A percentile compares a stretch with the other conserved stretches of the same genome.
Conservation (phyloP, 345 rosid species). For the Erysimum cheiranthoides region DNA sequence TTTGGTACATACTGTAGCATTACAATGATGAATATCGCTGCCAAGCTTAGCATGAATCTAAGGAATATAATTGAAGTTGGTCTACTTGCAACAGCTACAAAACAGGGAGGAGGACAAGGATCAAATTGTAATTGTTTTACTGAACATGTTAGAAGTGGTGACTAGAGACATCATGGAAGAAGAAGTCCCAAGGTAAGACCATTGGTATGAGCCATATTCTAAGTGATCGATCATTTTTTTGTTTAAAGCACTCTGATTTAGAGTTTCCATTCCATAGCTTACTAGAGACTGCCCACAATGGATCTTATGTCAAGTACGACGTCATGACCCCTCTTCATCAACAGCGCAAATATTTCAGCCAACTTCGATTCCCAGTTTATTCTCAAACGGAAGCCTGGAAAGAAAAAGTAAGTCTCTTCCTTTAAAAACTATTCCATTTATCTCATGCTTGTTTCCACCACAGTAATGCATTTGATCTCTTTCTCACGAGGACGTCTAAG, state of each 20-base stretch:
- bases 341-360: slow-evolving; percentile 53
- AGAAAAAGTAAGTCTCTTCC: slow-evolving; percentile 54
- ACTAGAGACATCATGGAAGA: slow-evolving; percentile 68
- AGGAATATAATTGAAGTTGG: slow-evolving; percentile 19
- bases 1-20: slow-evolving; percentile 58
- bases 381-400: slow-evolving; percentile 61
- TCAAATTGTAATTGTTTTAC: slow-evolving; percentile 57
- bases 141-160: slow-evolving; percentile 66
- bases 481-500: slow-evolving; percentile 21
- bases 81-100: slow-evolving; percentile 45
- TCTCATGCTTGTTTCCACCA: slow-evolving; percentile 19
- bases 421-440: slow-evolving; percentile 6
- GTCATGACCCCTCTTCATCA: slow-evolving; percentile 66
- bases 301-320: slow-evolving; percentile 54
- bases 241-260: slow-evolving; percentile 23
- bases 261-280: slow-evolving; percentile 44
- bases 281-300: slow-evolving; percentile 55
- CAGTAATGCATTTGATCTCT: slow-evolving; percentile 10
- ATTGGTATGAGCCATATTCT: slow-evolving; percentile 18
- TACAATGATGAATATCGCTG: slow-evolving; percentile 20
- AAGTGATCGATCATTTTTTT: slow-evolving; percentile 9
- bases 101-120: slow-evolving; percentile 56
- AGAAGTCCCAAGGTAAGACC: slow-evolving; percentile 53
- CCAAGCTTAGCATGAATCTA: slow-evolving; percentile 4
- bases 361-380: slow-evolving; percentile 52